Evolutionary conservation across 139 green algal species (phyloP).

Genomic region (Chlorella sp.): DNA sequence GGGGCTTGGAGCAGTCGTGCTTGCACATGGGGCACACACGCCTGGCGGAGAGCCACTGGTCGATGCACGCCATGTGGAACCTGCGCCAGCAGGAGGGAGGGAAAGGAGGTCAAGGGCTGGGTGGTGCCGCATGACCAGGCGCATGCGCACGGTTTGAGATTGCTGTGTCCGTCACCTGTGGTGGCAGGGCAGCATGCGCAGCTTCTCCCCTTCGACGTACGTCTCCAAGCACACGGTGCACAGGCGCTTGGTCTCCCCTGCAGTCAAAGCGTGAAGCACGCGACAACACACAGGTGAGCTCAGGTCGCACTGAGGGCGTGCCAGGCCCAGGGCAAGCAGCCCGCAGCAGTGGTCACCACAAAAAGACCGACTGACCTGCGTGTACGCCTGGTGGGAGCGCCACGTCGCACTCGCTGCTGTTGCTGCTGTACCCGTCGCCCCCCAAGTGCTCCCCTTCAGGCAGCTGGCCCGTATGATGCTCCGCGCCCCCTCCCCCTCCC

Average conservation of each 20-base stretch:
- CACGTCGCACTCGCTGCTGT: conserved; percentile 13
- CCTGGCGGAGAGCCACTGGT: too few relatives aligned
- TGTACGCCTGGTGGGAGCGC: conserved; percentile 5
- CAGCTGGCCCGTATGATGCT: not conserved
- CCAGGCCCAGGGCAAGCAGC: not conserved
- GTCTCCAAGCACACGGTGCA: conserved; percentile 33
- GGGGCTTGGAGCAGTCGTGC: too few relatives aligned
- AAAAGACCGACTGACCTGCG: conserved; percentile 1
- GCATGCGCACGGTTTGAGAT: too few relatives aligned
- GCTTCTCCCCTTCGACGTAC: conserved; percentile 22
- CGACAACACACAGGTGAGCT: not conserved
- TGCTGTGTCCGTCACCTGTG: too few relatives aligned
- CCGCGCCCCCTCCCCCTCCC: not conserved
- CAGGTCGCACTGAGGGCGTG: not conserved
- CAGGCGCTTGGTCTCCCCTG: conserved; percentile 35
- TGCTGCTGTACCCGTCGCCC: conserved; percentile 6
- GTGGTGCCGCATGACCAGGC: too few relatives aligned
- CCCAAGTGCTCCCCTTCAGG: not conserved
- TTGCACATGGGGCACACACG: too few relatives aligned
- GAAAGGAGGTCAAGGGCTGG: too few relatives aligned
- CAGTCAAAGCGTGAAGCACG: not conserved
- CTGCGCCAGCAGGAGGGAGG: too few relatives aligned
- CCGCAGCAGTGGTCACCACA: not conserved
- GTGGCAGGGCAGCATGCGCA: conserved; percentile 26
- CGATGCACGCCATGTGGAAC: too few relatives aligned